phyloP scores from a whole-genome alignment of 495 filamentous ascomycete genomes.

The Penicillium lagena region DNA sequence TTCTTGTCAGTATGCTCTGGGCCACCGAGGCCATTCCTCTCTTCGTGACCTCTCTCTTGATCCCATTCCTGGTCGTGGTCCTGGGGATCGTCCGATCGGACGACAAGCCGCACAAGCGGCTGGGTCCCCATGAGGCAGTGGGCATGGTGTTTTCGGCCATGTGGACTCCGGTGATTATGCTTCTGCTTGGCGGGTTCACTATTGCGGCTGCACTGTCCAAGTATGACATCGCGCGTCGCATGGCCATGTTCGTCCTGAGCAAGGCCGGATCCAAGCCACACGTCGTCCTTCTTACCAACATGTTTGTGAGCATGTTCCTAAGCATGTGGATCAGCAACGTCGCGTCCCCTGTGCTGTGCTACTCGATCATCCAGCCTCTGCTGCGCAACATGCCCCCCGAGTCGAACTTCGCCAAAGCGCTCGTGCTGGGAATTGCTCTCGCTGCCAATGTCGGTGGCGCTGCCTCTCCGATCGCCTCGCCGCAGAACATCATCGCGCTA shows the following conservation, averaged over 20 bases:
- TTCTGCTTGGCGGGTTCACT: constrained; percentile 92
- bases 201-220: constrained; percentile 94
- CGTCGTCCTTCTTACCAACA: constrained; percentile 86
- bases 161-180: constrained; percentile 99
- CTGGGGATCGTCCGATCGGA: constrained; percentile 78
- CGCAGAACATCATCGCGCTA: constrained; percentile 94
- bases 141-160: constrained; percentile 84
- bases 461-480: constrained; percentile 91
- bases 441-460: constrained; percentile 94
- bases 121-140: constrained; percentile 69
- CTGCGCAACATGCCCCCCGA: constrained; percentile 86
- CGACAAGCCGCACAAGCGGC: constrained; percentile 57
- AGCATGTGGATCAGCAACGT: constrained; percentile 99
- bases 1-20: constrained; percentile 93
- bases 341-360: constrained; percentile 95
- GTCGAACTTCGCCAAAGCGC: constrained; percentile 86
- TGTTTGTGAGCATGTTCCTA: constrained; percentile 96
- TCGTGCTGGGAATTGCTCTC: constrained; percentile 94
- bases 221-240: constrained; percentile 93
- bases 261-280: constrained; percentile 88
- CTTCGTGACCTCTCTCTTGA: constrained; percentile 90
- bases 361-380: constrained; percentile 84
- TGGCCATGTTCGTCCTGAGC: constrained; percentile 94
- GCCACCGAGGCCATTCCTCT: constrained; percentile 96
- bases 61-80: constrained; percentile 88